phyloP scores from a whole-genome alignment of 2,329 filamentous ascomycete genomes.

The Penicillium sp. region DNA sequence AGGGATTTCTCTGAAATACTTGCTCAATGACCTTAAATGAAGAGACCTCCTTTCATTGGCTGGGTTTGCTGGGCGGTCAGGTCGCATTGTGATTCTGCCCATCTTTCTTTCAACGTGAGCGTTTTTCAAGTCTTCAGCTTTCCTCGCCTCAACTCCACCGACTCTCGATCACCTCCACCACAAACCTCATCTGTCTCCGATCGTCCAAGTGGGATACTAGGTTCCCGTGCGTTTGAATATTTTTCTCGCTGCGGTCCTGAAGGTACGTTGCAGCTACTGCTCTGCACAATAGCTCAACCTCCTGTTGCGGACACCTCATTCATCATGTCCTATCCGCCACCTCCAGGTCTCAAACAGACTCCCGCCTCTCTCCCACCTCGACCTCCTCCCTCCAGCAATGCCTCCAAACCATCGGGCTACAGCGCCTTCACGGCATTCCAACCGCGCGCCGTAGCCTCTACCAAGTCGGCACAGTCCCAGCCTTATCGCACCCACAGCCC shows the following conservation, averaged over 20 bases:
- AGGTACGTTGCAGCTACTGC: conserved; percentile 51
- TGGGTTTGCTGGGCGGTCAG: background rate
- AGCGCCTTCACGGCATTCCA: conserved; percentile 63
- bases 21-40: too few relatives aligned
- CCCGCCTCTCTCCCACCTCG: conserved; percentile 75
- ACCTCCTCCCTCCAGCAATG: conserved; percentile 65
- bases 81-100: background rate
- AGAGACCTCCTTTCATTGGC: background rate
- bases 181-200: background rate
- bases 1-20: background rate
- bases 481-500: conserved; percentile 47
- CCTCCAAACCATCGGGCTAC: conserved; percentile 40
- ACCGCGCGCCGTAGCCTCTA: conserved; percentile 63
- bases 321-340: conserved; percentile 83
- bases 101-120: conserved; percentile 8
- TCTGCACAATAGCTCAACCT: conserved; percentile 39
- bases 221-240: conserved; percentile 28
- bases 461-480: conserved; percentile 46
- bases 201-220: conserved; percentile 27
- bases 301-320: conserved; percentile 51
- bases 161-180: background rate
- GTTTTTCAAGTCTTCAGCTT: background rate
- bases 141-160: background rate
- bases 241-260: conserved; percentile 44
- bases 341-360: conserved; percentile 71